Conservation (phyloP, 2,329 filamentous ascomycete species). For the Onygenales sp. region DNA sequence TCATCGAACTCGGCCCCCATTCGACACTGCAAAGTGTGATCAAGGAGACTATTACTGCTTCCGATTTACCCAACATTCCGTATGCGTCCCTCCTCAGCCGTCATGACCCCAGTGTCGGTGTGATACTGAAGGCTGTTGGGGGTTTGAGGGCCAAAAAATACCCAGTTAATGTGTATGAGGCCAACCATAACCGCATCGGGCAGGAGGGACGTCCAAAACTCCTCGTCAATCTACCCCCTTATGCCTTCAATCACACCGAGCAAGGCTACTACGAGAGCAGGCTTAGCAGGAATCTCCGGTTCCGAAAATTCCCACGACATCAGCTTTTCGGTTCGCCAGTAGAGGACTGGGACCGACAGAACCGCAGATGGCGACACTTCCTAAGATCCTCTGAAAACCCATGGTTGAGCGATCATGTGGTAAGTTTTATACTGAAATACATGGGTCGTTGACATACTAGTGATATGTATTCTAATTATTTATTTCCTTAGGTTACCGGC, state of each 20-base stretch:
- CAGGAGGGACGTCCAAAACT: slow-evolving; percentile 6
- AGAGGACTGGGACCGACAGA: slow-evolving; percentile 18
- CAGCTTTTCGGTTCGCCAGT: slow-evolving; percentile 22
- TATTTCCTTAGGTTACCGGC: not conserved
- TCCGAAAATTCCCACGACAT: slow-evolving; percentile 19
- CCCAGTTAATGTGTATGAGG: slow-evolving; percentile 15
- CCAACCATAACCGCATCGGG: slow-evolving; percentile 13
- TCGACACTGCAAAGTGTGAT: slow-evolving; percentile 3
- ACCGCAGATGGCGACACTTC: slow-evolving; percentile 22
- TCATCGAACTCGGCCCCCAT: slow-evolving; percentile 5
- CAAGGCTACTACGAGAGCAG: slow-evolving; percentile 18
- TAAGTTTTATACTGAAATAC: slow-evolving; percentile 5
- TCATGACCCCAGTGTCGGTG: slow-evolving; percentile 11
- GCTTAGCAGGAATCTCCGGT: slow-evolving; percentile 18
- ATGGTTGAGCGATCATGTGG: slow-evolving; percentile 22
- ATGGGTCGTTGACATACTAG: not conserved
- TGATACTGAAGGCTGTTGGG: slow-evolving; percentile 15
- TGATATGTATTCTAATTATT: not conserved
- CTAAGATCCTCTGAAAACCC: slow-evolving; percentile 20
- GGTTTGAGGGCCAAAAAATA: slow-evolving; percentile 13
- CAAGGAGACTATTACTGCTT: slow-evolving; percentile 2
- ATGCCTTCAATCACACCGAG: slow-evolving; percentile 20
- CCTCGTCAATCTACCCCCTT: slow-evolving; percentile 19
- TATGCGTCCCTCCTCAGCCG: slow-evolving; percentile 20
- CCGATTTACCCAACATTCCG: not conserved